A percentile compares a stretch with the other conserved stretches of the same genome.
phyloP scores from a whole-genome alignment of 192 early-diverging fungal species.

The Piromyces finnis region DNA sequence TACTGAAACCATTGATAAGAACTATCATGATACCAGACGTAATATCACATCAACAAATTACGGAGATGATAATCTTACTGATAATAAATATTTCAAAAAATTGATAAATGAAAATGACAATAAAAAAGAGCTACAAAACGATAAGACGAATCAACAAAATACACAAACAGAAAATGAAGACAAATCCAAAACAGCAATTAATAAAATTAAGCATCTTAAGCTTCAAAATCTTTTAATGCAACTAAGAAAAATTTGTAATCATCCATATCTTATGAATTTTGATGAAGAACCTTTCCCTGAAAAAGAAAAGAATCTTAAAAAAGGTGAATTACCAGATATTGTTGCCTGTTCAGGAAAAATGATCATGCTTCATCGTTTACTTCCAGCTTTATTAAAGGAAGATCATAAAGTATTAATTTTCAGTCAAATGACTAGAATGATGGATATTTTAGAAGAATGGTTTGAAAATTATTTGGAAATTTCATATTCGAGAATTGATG shows the following conservation, averaged over 20 bases:
- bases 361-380: slow-evolving; percentile 58
- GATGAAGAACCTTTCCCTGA: slow-evolving; percentile 32
- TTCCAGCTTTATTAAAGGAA: slow-evolving; percentile 54
- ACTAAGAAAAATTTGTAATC: slow-evolving; percentile 88
- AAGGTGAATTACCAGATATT: slow-evolving; percentile 13
- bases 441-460: slow-evolving; percentile 69
- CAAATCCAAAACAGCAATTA: not conserved
- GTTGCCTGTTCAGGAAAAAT: slow-evolving; percentile 75
- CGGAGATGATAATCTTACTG: not conserved
- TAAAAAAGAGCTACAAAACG: not conserved
- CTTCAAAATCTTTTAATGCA: slow-evolving; percentile 52
- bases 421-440: slow-evolving; percentile 75
- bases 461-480: slow-evolving; percentile 45
- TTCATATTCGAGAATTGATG: slow-evolving; percentile 32
- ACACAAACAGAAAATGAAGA: not conserved
- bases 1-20: not conserved
- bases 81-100: not conserved
- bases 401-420: slow-evolving; percentile 90
- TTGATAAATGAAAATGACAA: not conserved
- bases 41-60: not conserved
- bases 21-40: not conserved
- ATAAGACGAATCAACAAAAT: not conserved
- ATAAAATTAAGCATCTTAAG: slow-evolving; percentile 9
- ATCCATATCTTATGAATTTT: slow-evolving; percentile 83
- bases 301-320: slow-evolving; percentile 3